Evolutionary conservation across 1,284 basidiomycete genomes (phyloP), one percentile per base, ranked within the genome.

Genomic region (Exobasidium rhododendri): DNA sequence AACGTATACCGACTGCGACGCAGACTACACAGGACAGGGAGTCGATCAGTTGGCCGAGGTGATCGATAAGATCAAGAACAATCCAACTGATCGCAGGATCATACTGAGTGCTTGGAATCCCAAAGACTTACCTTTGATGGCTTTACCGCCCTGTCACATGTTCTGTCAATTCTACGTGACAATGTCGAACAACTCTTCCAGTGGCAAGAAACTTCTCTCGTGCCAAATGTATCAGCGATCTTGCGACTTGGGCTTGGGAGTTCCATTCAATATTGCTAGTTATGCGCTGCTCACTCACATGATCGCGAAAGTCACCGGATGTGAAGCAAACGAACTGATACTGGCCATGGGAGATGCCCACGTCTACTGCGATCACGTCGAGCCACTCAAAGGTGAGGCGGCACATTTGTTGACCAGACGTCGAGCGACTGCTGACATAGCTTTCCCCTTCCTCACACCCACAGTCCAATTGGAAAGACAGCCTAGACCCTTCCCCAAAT

Each of bases 201-300:
- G 82, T 3, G 61, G 62, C 10, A 64, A 66, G 45, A 73, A 71
- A 24, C 67, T 69, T 29, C 72, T 98, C 40, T 92, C 89, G 14
- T 97, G 94, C 80, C 85, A 97, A 57, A 96, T 98, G 92, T 97
- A 90, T 83, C 94, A 98, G 80, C 90, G 96, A 47, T 97, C 93
- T 4, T 94, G 94, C 49, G 94, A 98, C 78, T 85, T 97, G 5
- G 94, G 94, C 0, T 89, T 98, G 43, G 94, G 94, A 49, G 73
- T 79, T 2, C 94, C 94, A 0, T 98, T 98, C 86, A 98, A 98
- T 82, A 97, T 98, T 81, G 94, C 94, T 7, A 94, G 92, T 1
- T 98, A 98, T 80, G 90, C 96, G 1, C 85, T 98, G 20, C 85
- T 98, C 58, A 96, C 93, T 0, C 92, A 97, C 81, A 94, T 98